Conservation (phyloP, 768 basidiomycete species). For the Termitomyces heimii region DNA sequence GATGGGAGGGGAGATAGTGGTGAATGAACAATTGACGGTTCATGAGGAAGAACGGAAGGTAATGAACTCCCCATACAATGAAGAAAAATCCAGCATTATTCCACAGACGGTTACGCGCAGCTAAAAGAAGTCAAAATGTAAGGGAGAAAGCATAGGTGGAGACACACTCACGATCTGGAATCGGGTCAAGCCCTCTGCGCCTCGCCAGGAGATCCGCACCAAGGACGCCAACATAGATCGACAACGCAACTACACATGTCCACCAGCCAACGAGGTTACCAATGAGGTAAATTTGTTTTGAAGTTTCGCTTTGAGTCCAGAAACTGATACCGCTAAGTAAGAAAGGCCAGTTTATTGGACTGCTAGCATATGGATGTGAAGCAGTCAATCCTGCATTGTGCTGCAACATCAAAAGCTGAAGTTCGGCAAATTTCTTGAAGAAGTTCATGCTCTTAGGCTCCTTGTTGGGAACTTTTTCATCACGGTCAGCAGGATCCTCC, state of each 20-base stretch:
- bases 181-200: conserved; percentile 76
- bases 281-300: conserved; percentile 94
- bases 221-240: conserved; percentile 85
- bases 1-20: conserved; percentile 95
- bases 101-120: conserved; percentile 89
- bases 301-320: conserved; percentile 85
- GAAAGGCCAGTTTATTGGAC: conserved; percentile 99
- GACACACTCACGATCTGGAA: conserved; percentile 72
- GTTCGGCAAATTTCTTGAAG: conserved; percentile 90
- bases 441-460: conserved; percentile 82
- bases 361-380: conserved; percentile 95
- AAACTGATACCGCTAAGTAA: conserved; percentile 94
- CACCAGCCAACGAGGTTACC: conserved; percentile 96
- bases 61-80: conserved; percentile 92
- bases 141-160: neutral
- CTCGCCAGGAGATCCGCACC: conserved; percentile 87
- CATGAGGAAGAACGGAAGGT: conserved; percentile 98
- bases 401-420: conserved; percentile 93
- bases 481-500: conserved; percentile 51
- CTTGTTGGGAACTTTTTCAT: conserved; percentile 46
- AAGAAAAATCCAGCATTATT: conserved; percentile 96
- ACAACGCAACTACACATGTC: conserved; percentile 81
- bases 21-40: conserved; percentile 95
- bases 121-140: conserved; percentile 31
- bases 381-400: conserved; percentile 98